Percentiles rank a stretch among this genome's conserved stretches.
Conservation (phyloP, 305 asterid genomes). For the Fraxinus albicans region DNA sequence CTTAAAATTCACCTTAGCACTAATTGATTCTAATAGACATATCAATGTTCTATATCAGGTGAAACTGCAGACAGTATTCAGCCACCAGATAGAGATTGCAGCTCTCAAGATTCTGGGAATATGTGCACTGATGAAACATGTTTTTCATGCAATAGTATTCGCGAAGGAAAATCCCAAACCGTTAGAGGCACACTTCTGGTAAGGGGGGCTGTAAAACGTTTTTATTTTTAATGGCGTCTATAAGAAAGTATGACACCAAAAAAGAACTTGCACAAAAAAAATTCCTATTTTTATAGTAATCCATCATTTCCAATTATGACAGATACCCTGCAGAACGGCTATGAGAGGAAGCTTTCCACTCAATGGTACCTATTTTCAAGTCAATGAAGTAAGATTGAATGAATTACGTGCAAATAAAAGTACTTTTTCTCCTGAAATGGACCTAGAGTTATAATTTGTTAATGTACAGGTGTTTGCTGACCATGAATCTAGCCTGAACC, state of each 20-base stretch:
- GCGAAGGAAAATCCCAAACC: conserved; percentile 81
- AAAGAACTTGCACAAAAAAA: not conserved
- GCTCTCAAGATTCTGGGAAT: conserved; percentile 56
- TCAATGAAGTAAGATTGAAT: conserved; percentile 64
- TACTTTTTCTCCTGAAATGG: conserved; percentile 6
- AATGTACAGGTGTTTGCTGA: conserved; percentile 83
- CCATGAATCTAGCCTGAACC: conserved; percentile 79
- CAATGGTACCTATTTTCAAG: conserved; percentile 88
- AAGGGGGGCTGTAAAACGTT: conserved; percentile 16
- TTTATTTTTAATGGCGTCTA: not conserved
- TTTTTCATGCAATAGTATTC: conserved; percentile 77
- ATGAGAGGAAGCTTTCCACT: conserved; percentile 27
- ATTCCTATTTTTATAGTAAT: not conserved
- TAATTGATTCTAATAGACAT: conserved; percentile 24
- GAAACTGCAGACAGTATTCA: conserved; percentile 81
- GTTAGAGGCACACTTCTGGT: conserved; percentile 98
- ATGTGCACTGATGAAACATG: conserved; percentile 76
- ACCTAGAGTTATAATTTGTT: conserved; percentile 17
- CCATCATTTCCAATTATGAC: not conserved
- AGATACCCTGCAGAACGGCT: conserved; percentile 23
- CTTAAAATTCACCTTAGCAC: conserved; percentile 2
- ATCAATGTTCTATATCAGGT: conserved; percentile 46
- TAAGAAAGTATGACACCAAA: not conserved
- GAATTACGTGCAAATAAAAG: not conserved
- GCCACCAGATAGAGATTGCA: conserved; percentile 78